Conservation (phyloP, 2,329 filamentous ascomycete genomes). For the Aspergillus sp. region DNA sequence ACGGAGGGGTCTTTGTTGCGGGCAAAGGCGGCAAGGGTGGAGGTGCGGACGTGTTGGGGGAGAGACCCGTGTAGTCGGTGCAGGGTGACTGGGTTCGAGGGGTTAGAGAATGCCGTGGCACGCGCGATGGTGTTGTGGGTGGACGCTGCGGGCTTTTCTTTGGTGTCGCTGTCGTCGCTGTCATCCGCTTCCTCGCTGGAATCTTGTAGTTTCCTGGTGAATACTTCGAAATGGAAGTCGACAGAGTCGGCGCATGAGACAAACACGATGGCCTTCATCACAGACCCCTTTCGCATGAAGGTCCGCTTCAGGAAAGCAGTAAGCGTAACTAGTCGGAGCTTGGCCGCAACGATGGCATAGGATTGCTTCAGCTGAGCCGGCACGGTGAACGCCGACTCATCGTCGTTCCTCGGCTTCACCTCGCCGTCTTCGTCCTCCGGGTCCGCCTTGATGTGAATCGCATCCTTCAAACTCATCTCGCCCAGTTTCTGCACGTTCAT, state of each 20-base stretch:
- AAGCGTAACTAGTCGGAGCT: conserved; percentile 84
- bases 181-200: conserved; percentile 19
- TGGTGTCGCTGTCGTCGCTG: conserved; percentile 20
- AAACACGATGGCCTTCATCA: conserved; percentile 97
- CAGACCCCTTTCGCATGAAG: conserved; percentile 82
- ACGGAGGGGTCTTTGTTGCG: conserved; percentile 71
- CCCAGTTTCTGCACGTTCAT: conserved; percentile 93
- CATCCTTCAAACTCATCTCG: conserved; percentile 92
- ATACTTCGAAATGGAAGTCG: conserved; percentile 89
- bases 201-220: conserved; percentile 50
- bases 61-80: conserved; percentile 92
- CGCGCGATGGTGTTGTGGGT: conserved; percentile 50
- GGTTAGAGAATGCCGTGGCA: conserved; percentile 69
- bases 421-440: conserved; percentile 54
- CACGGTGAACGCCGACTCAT: conserved; percentile 66
- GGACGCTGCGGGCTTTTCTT: conserved; percentile 22
- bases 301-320: conserved; percentile 79
- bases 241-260: conserved; percentile 96
- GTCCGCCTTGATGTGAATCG: conserved; percentile 77
- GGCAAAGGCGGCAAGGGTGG: conserved; percentile 78
- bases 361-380: conserved; percentile 93
- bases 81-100: conserved; percentile 73
- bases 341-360: conserved; percentile 82
- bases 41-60: conserved; percentile 79
- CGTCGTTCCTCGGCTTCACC: conserved; percentile 44